These are phyloP conservation scores for Diaporthe sp. DNA, from an alignment of 2,329 filamentous ascomycete species.

Conservation along the genomic window DNA sequence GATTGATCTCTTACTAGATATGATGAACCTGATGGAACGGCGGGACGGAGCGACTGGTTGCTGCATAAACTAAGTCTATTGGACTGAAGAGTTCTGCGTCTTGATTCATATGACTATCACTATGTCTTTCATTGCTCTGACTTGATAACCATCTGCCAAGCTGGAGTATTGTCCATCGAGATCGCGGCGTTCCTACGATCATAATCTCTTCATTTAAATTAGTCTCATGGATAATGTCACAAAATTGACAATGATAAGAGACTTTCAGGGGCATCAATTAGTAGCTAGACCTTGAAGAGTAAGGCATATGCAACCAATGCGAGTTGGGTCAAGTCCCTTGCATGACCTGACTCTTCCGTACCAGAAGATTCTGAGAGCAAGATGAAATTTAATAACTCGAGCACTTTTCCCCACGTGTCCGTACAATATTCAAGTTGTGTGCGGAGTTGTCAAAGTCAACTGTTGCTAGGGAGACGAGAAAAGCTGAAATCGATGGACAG, in stretches of 20 bases:
- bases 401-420: background rate
- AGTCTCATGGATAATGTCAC: too few species aligned
- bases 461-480: background rate
- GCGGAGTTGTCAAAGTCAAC: background rate
- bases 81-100: background rate
- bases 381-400: background rate
- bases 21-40: background rate
- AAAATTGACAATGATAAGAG: too few species aligned
- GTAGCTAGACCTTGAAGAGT: too few species aligned
- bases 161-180: too few species aligned
- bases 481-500: background rate
- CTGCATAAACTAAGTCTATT: background rate
- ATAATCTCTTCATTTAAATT: background rate
- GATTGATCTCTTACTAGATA: background rate
- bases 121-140: too few species aligned
- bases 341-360: background rate
- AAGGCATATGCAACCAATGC: too few species aligned
- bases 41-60: background rate
- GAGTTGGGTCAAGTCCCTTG: background rate
- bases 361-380: background rate
- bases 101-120: background rate
- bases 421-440: background rate
- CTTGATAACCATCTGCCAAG: background rate
- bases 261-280: too few species aligned
- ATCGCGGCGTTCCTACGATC: background rate